Base-by-base conservation (phyloP, 2,329 filamentous ascomycete genomes). In the Knufia petricola region DNA sequence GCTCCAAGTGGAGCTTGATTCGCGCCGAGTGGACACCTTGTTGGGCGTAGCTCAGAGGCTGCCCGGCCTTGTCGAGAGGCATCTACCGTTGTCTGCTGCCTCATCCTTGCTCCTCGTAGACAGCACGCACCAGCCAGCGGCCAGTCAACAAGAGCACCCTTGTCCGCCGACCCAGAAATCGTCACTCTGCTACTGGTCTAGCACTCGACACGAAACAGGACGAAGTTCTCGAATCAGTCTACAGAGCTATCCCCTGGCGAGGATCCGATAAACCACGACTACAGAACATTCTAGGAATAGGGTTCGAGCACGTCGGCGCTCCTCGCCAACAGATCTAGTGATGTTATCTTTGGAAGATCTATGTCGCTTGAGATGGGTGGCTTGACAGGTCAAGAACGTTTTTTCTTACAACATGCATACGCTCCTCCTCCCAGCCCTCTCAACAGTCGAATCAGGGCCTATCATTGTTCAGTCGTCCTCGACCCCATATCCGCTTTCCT, bases 321-420 rank as follows among this genome's bases (percentile, higher is more conserved):
- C 42, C 30, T 4, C 23, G 15, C 34, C 44, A 47, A 47, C 32
- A 19, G 39, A 39, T 4, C 17, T 19, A 12, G 19, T 21, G 9
- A 26, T 26, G 44, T 47, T 39, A 30, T 39, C 19, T 38, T 47
- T 39, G 20, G 34, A 39, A 30, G 10, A 21, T 15, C 20, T 20
- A 28, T 47, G 19, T 8, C 30, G 7, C 23, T 39, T n/a, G 19
- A 39, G 13, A 26, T n/a, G 13, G 28, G 17, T 30, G 41, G 15
- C 21, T 30, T 38, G 31, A 47, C 44, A 47, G 44, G 44, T 38
- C 44, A 24, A 17, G n/a, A 44, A 43, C 24, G 13, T 15, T 9
- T 20, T 24, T 44, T 23, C n/a, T n/a, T n/a, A n/a, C n/a, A n/a
- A n/a, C n/a, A n/a, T n/a, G n/a, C n/a, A n/a, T n/a, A n/a, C n/a